Evolutionary conservation across 176 grass and related monocot genomes (phyloP).

Genomic region (Aegilops tauschii): DNA sequence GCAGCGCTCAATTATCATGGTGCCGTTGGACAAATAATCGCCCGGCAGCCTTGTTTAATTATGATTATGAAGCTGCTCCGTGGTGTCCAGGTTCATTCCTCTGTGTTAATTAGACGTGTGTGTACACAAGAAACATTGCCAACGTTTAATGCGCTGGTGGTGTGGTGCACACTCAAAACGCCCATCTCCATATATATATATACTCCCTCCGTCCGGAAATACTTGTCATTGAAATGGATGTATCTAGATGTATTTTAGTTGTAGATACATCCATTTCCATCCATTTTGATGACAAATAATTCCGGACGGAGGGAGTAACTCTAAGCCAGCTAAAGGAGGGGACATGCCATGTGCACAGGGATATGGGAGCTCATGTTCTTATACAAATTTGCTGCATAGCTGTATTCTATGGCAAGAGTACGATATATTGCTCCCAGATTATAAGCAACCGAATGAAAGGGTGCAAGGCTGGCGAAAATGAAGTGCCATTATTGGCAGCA

Average conservation of each 20-base stretch:
- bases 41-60: neutral
- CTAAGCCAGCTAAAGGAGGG: constrained; percentile 24
- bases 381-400: neutral
- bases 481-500: neutral
- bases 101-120: neutral
- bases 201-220: too few relatives aligned
- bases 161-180: constrained; percentile 8
- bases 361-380: neutral
- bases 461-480: constrained; percentile 3
- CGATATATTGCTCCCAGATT: neutral
- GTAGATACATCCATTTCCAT: too few relatives aligned
- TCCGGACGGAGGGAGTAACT: neutral
- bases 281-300: too few relatives aligned
- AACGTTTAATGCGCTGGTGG: neutral
- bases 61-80: neutral
- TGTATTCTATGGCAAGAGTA: neutral
- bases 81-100: neutral
- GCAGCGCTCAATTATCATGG: neutral
- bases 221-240: too few relatives aligned
- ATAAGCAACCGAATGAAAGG: neutral
- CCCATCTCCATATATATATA: neutral
- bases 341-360: constrained; percentile 56
- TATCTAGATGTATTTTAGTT: too few relatives aligned
- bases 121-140: neutral
- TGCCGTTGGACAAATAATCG: constrained; percentile 4